phyloP scores from a whole-genome alignment of 208 protist species.

The Zelonia costaricensis region DNA sequence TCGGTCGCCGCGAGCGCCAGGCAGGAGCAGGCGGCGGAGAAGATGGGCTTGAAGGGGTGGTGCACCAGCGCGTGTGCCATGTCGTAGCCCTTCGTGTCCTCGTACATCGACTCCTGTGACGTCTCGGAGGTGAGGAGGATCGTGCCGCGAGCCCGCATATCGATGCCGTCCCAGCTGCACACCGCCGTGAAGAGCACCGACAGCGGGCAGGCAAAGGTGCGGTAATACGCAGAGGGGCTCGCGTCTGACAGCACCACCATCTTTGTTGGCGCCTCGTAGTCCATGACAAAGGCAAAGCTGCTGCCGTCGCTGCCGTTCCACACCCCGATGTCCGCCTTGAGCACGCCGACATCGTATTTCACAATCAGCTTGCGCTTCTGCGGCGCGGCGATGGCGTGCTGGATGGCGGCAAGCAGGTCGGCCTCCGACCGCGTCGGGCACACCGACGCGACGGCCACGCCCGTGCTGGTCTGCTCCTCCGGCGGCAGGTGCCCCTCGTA shows the following conservation, averaged over 20 bases:
- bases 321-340: constrained; percentile 46
- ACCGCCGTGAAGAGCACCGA: constrained; percentile 59
- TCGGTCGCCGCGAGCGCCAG: constrained; percentile 87
- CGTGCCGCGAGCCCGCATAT: constrained; percentile 66
- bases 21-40: constrained; percentile 74
- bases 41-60: constrained; percentile 89
- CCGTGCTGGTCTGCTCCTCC: constrained; percentile 10
- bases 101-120: constrained; percentile 56
- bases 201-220: constrained; percentile 68
- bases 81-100: constrained; percentile 83
- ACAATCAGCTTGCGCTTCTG: constrained; percentile 66
- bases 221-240: constrained; percentile 74
- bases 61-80: constrained; percentile 80
- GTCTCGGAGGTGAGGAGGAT: constrained; percentile 51
- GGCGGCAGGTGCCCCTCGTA: constrained; percentile 35
- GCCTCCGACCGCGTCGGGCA: constrained; percentile 47
- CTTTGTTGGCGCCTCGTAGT: constrained; percentile 55
- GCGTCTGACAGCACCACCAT: constrained; percentile 73
- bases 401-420: constrained; percentile 56
- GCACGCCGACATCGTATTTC: constrained; percentile 66
- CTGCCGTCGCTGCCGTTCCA: constrained; percentile 87
- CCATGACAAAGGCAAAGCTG: constrained; percentile 78
- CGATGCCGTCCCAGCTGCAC: constrained; percentile 55
- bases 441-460: constrained; percentile 10
- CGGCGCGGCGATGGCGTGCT: constrained; percentile 40